Evolutionary conservation across 176 grass and related monocot genomes (phyloP).

Genomic region (Ensete ventricosum): DNA sequence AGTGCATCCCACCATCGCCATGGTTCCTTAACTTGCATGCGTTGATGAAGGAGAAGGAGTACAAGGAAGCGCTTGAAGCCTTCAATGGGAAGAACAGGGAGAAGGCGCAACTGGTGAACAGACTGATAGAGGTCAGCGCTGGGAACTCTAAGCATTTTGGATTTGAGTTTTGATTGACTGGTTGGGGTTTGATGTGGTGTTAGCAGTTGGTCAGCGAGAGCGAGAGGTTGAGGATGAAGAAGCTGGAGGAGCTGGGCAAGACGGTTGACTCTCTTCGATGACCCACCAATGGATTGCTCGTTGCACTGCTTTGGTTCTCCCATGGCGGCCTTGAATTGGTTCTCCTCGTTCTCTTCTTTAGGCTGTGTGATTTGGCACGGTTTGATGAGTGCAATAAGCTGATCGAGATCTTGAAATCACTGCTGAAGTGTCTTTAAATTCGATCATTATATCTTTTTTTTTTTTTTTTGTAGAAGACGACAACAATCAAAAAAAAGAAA

Average conservation of each 20-base stretch:
- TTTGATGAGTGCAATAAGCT: too few relatives aligned
- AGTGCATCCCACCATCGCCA: neutral
- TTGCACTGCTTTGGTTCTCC: too few relatives aligned
- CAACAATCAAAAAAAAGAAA: too few relatives aligned
- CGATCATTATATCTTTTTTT: too few relatives aligned
- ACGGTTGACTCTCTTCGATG: constrained; percentile 74
- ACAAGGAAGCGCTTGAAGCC: constrained; percentile 68
- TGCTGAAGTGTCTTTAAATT: too few relatives aligned
- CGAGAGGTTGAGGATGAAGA: constrained; percentile 94
- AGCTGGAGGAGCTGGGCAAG: constrained; percentile 92
- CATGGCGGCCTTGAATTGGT: neutral
- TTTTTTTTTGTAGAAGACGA: too few relatives aligned
- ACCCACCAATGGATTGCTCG: neutral
- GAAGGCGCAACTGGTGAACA: constrained; percentile 75
- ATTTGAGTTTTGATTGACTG: neutral
- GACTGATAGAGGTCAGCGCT: constrained; percentile 63
- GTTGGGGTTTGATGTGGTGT: neutral
- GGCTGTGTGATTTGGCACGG: too few relatives aligned
- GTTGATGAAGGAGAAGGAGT: constrained; percentile 79
- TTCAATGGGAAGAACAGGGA: constrained; percentile 92
- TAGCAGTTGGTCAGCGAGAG: constrained; percentile 81
- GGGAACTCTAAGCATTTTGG: neutral
- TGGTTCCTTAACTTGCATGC: too few relatives aligned
- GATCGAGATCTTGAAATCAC: too few relatives aligned
- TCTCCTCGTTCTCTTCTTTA: too few relatives aligned